Evolutionary conservation across 257 asterid genomes (phyloP).

Genomic region (Pogostemon cablin): DNA sequence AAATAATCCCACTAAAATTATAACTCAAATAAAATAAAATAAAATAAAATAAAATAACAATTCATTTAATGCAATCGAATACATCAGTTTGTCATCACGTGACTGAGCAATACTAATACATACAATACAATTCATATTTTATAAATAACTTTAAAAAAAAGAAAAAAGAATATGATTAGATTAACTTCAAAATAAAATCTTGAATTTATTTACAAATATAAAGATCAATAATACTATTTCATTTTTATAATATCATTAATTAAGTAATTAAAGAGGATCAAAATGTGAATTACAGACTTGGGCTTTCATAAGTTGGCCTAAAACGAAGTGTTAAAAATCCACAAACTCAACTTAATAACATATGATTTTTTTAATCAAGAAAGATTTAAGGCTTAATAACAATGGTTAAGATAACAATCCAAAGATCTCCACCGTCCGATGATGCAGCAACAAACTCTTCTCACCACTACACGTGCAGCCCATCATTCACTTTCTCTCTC

Average conservation of each 20-base stretch:
- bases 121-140: no score
- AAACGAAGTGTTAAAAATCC: slow-evolving; percentile 1
- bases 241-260: background rate
- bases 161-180: background rate
- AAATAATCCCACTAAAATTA: background rate
- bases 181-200: background rate
- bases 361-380: slow-evolving; percentile 18
- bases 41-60: no score
- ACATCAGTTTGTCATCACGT: no score
- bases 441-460: slow-evolving; percentile 41
- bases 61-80: no score
- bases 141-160: no score
- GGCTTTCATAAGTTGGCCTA: slow-evolving; percentile 40
- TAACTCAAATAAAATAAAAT: background rate
- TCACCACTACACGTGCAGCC: slow-evolving; percentile 57
- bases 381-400: slow-evolving; percentile 4
- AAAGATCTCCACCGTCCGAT: slow-evolving; percentile 49
- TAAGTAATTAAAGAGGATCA: slow-evolving; percentile 21
- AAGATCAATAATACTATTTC: no score
- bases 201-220: no score
- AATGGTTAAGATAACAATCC: slow-evolving; percentile 18
- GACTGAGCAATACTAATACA: no score
- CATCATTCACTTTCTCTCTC: slow-evolving; percentile 21
- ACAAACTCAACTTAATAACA: slow-evolving; percentile 10
- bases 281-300: slow-evolving; percentile 35